Evolutionary conservation across 352 stramenopile genomes (phyloP), one percentile per base, ranked within the genome.

Genomic region (Phytophthora chlamydospora): DNA sequence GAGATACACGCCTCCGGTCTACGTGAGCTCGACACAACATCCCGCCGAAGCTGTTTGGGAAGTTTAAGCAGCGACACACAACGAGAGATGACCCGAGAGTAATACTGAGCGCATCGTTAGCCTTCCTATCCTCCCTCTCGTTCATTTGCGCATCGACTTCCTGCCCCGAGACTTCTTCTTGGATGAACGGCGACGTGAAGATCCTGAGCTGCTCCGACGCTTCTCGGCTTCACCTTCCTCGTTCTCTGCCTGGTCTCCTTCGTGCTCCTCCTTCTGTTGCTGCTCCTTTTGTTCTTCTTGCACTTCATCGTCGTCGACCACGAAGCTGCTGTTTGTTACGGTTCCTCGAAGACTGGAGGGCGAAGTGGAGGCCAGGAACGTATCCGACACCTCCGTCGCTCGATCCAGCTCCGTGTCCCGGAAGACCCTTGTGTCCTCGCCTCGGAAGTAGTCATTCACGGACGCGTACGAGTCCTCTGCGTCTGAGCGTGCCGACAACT

Each of bases 31-130:
- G 34, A 52, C 33, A 19, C 58, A 79, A 52, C 67, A 75, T 16
- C 45, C 78, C 21, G 79, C 83, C 11, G 79, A 90, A 68, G 83
- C 83, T 4, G 77, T 89, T 16, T 93, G 83, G 81, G 83, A 93
- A 53, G 76, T 91, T n/a, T 91, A 55, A 67, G 31, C 27, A n/a
- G 5, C 32, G 27, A 31, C 43, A 6, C 27, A 50, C 34, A 36
- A 46, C 17, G 13, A 32, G 16, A 49, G 27, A 17, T 10, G 8
- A 27, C 24, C 3, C 24, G 4, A 5, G 24, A 27, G 24, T 27
- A 27, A 6, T 27, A 27, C 24, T 27, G 24, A 27, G 24, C 24
- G 6, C 3, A 27, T 4, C 24, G 24, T 27, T 27, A 27, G 14
- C 6, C 8, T 31, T 51, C 14, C 9, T 36, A 5, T n/a, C 10